Conservation (phyloP, 495 filamentous ascomycete species). For the Penicillium crystallinum region DNA sequence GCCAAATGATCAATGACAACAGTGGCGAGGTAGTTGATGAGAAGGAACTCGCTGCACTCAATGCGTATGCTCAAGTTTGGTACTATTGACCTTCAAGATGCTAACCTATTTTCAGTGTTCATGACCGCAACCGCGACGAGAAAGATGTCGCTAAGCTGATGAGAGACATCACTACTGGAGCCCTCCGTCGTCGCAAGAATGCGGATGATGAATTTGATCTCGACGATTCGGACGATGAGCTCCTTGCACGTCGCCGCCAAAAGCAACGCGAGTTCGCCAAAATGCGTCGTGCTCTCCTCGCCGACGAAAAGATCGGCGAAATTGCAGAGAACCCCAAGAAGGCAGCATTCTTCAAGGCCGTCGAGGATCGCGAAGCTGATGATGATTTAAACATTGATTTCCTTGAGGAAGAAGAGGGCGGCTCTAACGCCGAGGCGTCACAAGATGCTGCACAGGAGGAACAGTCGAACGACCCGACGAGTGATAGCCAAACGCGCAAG, state of each 20-base stretch:
- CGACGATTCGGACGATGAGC: slow-evolving; percentile 82
- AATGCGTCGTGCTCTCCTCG: slow-evolving; percentile 83
- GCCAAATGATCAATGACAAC: slow-evolving; percentile 88
- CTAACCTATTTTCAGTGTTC: slow-evolving; percentile 28
- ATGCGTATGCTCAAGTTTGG: slow-evolving; percentile 62
- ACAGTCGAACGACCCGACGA: slow-evolving; percentile 19
- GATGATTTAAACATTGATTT: slow-evolving; percentile 77
- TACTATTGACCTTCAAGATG: background rate
- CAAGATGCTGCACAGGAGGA: slow-evolving; percentile 34
- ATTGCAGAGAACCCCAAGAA: slow-evolving; percentile 89
- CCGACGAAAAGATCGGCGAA: slow-evolving; percentile 86
- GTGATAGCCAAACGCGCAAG: slow-evolving; percentile 50
- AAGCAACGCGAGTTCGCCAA: slow-evolving; percentile 86
- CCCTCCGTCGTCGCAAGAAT: slow-evolving; percentile 71
- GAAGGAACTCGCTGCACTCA: slow-evolving; percentile 74
- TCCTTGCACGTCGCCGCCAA: slow-evolving; percentile 65
- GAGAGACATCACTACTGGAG: slow-evolving; percentile 84
- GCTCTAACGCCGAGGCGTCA: slow-evolving; percentile 38
- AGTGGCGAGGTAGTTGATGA: slow-evolving; percentile 70
- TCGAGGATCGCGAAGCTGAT: slow-evolving; percentile 78
- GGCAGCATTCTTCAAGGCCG: slow-evolving; percentile 78
- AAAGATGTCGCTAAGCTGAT: slow-evolving; percentile 84
- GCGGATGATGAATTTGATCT: slow-evolving; percentile 72
- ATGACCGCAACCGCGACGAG: slow-evolving; percentile 50
- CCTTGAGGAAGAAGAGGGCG: slow-evolving; percentile 49